phyloP scores from a whole-genome alignment of 352 stramenopile species.

The Pilasporangium apinafurcum region DNA sequence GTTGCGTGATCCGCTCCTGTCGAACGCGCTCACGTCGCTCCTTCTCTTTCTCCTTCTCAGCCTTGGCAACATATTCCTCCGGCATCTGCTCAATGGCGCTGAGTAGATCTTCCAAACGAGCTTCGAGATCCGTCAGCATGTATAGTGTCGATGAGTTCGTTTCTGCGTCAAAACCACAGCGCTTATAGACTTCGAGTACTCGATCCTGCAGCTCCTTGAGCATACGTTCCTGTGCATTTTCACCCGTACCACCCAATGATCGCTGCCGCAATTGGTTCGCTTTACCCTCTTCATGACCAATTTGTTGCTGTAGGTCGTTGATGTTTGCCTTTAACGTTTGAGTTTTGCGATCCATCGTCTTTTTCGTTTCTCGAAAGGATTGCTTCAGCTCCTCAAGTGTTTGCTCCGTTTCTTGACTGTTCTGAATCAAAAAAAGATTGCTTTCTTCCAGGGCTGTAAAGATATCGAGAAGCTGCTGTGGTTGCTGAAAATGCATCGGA shows the following conservation, averaged over 20 bases:
- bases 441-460: slow-evolving; percentile 92
- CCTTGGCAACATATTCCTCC: slow-evolving; percentile 90
- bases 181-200: slow-evolving; percentile 88
- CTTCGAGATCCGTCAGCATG: slow-evolving; percentile 92
- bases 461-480: slow-evolving; percentile 91
- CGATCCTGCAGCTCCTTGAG: slow-evolving; percentile 87
- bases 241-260: slow-evolving; percentile 57
- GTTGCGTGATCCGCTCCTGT: slow-evolving; percentile 88
- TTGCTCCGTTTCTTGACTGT: slow-evolving; percentile 94
- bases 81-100: slow-evolving; percentile 91
- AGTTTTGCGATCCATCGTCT: slow-evolving; percentile 86
- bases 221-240: slow-evolving; percentile 87
- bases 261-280: slow-evolving; percentile 65
- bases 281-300: slow-evolving; percentile 80
- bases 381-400: slow-evolving; percentile 93
- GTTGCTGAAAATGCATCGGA: slow-evolving; percentile 94
- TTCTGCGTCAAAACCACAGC: slow-evolving; percentile 90
- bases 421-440: slow-evolving; percentile 96
- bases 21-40: slow-evolving; percentile 88
- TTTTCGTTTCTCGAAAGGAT: slow-evolving; percentile 87
- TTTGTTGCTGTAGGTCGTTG: slow-evolving; percentile 87
- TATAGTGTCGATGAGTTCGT: slow-evolving; percentile 90
- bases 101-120: slow-evolving; percentile 87
- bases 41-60: slow-evolving; percentile 94
- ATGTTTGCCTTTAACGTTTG: slow-evolving; percentile 84